Evolutionary conservation across 352 stramenopile genomes (phyloP), one percentile per base, ranked within the genome.

Genomic region (Peronospora belbahrii): DNA sequence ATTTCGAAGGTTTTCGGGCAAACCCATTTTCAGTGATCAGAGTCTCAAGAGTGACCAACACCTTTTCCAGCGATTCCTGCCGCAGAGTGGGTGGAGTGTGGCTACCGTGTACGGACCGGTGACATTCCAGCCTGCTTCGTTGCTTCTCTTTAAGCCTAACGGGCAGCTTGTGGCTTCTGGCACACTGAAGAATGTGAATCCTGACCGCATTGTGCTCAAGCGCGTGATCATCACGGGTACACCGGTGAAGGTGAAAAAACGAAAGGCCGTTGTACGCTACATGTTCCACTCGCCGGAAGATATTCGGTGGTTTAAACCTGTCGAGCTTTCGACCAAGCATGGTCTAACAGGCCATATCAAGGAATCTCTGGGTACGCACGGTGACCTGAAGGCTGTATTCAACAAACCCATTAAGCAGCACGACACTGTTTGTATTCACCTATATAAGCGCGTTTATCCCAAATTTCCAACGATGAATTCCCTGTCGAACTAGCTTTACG

Each of bases 241-340:
- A 48, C 97, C 97, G 10, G 87, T 98, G 7, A 94, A 97, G 52
- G 95, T 98, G n/a, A 97, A 98, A 62, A 98, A 98, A 59, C 87
- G 94, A 46, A 96, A 95, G 66, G 96, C 96, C 15, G 96, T 97
- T 6, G 83, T 99, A 18, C 97, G 97, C 37, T 97, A 98, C 81
- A 99, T 99, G 96, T 99, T 99, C 78, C 95, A 97, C 68, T 95
- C 97, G 67, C 95, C 96, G 4, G 94, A 98, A 51, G 96, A 99
- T 67, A 85, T 98, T 1, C 88, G 77, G 53, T 99, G 95, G 95
- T 99, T 99, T 74, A 98, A 97, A 62, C 96, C 96, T 10, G 92
- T 98, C 19, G 95, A 97, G 58, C 74, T 99, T 23, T 77, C 74
- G 36, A 99, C 96, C 38, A 99, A 99, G 70, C 93, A 98, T 66